A percentile compares a stretch with the other conserved stretches of the same genome.
phyloP scores from a whole-genome alignment of 306 rosid species.

The Cicer pinnatifidum region DNA sequence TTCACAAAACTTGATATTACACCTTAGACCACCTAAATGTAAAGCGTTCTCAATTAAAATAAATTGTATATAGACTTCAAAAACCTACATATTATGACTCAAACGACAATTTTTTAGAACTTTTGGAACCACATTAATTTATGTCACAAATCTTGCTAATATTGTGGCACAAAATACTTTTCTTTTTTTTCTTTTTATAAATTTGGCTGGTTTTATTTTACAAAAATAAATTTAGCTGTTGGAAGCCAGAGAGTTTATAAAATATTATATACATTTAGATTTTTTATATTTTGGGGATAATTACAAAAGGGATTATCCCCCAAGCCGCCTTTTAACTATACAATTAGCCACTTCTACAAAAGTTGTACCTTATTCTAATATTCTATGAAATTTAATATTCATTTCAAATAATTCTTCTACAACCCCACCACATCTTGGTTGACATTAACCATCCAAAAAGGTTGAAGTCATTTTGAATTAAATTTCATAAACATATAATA shows the following conservation, averaged over 20 bases:
- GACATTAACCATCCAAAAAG: slow-evolving; percentile 44
- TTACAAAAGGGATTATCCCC: slow-evolving; percentile 44
- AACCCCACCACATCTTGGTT: slow-evolving; percentile 35
- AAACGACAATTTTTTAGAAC: not conserved
- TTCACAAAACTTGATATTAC: too few relatives aligned
- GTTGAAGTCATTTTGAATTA: slow-evolving; percentile 23
- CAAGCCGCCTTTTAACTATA: slow-evolving; percentile 53
- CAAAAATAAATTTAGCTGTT: not conserved
- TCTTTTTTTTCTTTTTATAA: not conserved
- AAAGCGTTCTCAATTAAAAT: not conserved
- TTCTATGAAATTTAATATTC: slow-evolving; percentile 22
- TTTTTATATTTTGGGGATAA: not conserved
- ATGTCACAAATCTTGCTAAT: not conserved
- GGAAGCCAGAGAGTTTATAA: slow-evolving; percentile 9
- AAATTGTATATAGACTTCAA: not conserved
- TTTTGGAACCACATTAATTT: not conserved
- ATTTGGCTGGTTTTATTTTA: not conserved
- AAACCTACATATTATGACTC: not conserved
- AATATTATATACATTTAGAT: not conserved
- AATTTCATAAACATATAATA: slow-evolving; percentile 14
- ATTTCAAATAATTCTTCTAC: slow-evolving; percentile 34
- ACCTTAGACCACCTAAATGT: not conserved
- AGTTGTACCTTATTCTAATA: slow-evolving; percentile 47
- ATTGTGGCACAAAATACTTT: not conserved
- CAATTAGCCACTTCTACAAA: slow-evolving; percentile 57